Base-by-base conservation (phyloP, 768 basidiomycete genomes). In the Mycena chlorophos region DNA sequence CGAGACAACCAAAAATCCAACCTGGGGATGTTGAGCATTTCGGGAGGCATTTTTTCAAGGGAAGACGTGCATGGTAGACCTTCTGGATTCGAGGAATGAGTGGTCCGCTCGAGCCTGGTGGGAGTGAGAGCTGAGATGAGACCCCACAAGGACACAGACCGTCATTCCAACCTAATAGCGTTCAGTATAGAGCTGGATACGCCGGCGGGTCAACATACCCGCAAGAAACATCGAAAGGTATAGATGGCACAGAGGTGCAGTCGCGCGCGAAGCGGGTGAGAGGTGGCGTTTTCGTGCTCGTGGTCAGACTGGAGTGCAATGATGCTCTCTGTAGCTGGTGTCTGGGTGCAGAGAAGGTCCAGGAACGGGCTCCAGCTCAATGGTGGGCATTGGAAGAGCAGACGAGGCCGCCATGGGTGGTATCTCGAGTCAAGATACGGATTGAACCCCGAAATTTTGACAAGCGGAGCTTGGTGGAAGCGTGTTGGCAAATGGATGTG, bases 1-100 rank as follows among this genome's bases (percentile, higher is more conserved):
- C 0, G 83, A 82, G 13, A 86, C 82, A 6, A 78, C 54, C 5
- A 75, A 63, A 60, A 78, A 82, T 12, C 71, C 69, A 22, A 80
- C 69, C 76, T 82, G 27, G 20, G 42, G 4, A 3, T 2, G 37
- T 16, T 34, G 6, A 5, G 22, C 31, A 23, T 43, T 19, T 43
- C 20, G 10, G 23, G 10, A 31, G 19, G 2, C 2, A 31, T n/a
- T n/a, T 31, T 23, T 25, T n/a, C n/a, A n/a, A n/a, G 25, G 5
- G 2, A 22, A 1, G 22, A 12, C 53, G 10, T 47, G 60, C 63
- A 46, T 58, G 5, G 28, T 63, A 63, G 14, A 58, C 56, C 25
- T 47, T 22, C 19, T 63, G 63, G 5, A 63, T 58, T 34, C 54
- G 50, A 16, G 63, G 63, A 19, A 63, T 58, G 5, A 55, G 29